A percentile compares a stretch with the other conserved stretches of the same genome.
Conservation (phyloP, 2,329 filamentous ascomycete genomes). For the Fusarium metavorans region DNA sequence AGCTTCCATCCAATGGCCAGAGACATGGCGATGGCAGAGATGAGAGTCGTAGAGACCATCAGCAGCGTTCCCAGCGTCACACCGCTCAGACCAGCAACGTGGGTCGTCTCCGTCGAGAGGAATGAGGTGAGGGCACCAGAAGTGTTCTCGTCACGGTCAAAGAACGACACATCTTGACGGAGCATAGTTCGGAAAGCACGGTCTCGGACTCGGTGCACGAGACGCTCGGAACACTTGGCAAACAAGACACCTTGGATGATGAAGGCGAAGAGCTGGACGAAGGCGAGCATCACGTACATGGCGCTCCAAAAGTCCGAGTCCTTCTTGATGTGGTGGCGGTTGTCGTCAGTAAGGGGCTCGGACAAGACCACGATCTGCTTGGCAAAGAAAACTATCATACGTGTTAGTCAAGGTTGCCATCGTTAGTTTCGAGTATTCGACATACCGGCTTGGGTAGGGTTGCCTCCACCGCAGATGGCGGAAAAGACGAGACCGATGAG, state of each 20-base stretch:
- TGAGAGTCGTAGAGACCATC: conserved; percentile 82
- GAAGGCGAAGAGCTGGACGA: conserved; percentile 79
- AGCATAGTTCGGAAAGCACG: conserved; percentile 87
- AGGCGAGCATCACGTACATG: conserved; percentile 89
- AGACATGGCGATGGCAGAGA: conserved; percentile 77
- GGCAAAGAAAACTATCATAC: conserved; percentile 83
- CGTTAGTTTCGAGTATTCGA: neutral
- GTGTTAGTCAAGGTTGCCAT: conserved; percentile 3
- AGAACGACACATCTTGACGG: conserved; percentile 92
- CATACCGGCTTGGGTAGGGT: conserved; percentile 67
- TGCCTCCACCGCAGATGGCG: conserved; percentile 82
- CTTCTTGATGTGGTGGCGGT: conserved; percentile 69
- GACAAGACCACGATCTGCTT: conserved; percentile 84
- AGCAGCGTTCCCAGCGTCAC: conserved; percentile 88
- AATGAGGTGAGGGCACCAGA: conserved; percentile 90
- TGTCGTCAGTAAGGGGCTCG: conserved; percentile 59
- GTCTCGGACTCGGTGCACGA: conserved; percentile 86
- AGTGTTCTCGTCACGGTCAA: conserved; percentile 90
- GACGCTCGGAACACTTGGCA: conserved; percentile 85
- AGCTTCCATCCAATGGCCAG: conserved; percentile 90
- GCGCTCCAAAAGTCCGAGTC: conserved; percentile 87
- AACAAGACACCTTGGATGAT: conserved; percentile 78
- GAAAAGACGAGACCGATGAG: conserved; percentile 78
- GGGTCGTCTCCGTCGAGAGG: conserved; percentile 88
- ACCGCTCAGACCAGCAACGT: conserved; percentile 88